Evolutionary conservation across 176 grass and related monocot genomes (phyloP).

Genomic region (Hsuehochloa calcarea): DNA sequence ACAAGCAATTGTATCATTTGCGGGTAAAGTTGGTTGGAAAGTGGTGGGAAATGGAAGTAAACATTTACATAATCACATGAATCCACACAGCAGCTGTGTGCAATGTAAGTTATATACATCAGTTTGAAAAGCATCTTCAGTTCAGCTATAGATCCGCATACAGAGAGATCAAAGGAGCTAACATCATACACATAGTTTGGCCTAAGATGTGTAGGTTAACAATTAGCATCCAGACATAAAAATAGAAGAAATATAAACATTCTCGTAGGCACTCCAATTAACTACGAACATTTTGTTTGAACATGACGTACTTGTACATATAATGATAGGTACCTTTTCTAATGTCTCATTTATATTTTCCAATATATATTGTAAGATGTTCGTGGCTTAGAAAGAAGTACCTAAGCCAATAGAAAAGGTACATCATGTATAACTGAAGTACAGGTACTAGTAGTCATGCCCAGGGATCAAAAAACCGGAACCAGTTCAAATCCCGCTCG

Average conservation of each 20-base stretch:
- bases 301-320: not conserved
- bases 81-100: not conserved
- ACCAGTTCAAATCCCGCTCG: too few species aligned
- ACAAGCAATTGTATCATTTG: not conserved
- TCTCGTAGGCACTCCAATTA: not conserved
- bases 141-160: not conserved
- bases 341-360: constrained; percentile 9
- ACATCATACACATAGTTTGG: not conserved
- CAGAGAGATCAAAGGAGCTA: not conserved
- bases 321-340: not conserved
- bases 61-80: not conserved
- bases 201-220: not conserved
- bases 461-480: too few species aligned
- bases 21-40: not conserved
- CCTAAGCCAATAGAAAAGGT: not conserved
- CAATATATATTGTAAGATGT: constrained; percentile 10
- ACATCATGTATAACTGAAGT: not conserved
- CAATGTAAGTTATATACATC: not conserved
- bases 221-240: not conserved
- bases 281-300: constrained; percentile 18
- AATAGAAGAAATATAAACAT: constrained; percentile 2
- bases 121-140: not conserved
- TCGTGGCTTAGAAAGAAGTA: not conserved
- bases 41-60: not conserved
- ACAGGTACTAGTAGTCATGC: not conserved